Evolutionary conservation across 352 stramenopile genomes (phyloP).

Genomic region (Bremia lactucae): DNA sequence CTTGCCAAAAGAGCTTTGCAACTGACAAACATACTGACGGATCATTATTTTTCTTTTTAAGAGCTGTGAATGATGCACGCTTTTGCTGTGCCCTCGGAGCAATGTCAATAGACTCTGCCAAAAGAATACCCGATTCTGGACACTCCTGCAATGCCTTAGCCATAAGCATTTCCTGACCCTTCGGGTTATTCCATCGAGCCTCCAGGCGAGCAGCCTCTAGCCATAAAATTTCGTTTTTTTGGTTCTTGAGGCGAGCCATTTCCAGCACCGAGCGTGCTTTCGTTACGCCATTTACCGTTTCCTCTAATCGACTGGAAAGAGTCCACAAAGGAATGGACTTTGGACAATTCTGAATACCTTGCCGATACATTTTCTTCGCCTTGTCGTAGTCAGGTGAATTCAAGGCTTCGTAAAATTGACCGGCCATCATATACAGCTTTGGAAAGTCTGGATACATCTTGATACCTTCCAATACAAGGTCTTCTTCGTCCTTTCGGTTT

Average conservation of each 20-base stretch:
- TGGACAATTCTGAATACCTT: slow-evolving; percentile 88
- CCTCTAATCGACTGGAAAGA: slow-evolving; percentile 90
- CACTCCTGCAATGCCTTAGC: slow-evolving; percentile 96
- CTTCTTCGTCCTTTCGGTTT: slow-evolving; percentile 48
- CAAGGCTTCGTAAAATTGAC: slow-evolving; percentile 82
- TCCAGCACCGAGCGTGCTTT: slow-evolving; percentile 97
- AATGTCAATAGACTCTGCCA: slow-evolving; percentile 93
- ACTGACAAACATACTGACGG: slow-evolving; percentile 93
- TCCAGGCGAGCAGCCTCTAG: slow-evolving; percentile 94
- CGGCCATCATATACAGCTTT: slow-evolving; percentile 98
- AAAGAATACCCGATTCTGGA: slow-evolving; percentile 89
- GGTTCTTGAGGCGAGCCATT: slow-evolving; percentile 91
- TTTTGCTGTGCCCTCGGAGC: slow-evolving; percentile 93
- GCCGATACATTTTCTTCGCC: slow-evolving; percentile 88
- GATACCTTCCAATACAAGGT: slow-evolving; percentile 88
- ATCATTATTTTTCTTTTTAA: slow-evolving; percentile 97
- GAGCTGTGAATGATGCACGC: slow-evolving; percentile 89
- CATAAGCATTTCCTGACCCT: slow-evolving; percentile 93
- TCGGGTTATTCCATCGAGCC: slow-evolving; percentile 84
- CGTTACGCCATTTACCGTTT: slow-evolving; percentile 81
- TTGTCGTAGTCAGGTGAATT: slow-evolving; percentile 45
- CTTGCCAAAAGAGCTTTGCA: slow-evolving; percentile 93
- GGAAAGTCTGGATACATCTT: slow-evolving; percentile 85
- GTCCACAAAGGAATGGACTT: slow-evolving; percentile 91
- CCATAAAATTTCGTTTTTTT: slow-evolving; percentile 91